Evolutionary conservation across 2,329 filamentous ascomycete species (phyloP), one percentile per base, ranked within the genome.

Genomic region (Onygena corvina): DNA sequence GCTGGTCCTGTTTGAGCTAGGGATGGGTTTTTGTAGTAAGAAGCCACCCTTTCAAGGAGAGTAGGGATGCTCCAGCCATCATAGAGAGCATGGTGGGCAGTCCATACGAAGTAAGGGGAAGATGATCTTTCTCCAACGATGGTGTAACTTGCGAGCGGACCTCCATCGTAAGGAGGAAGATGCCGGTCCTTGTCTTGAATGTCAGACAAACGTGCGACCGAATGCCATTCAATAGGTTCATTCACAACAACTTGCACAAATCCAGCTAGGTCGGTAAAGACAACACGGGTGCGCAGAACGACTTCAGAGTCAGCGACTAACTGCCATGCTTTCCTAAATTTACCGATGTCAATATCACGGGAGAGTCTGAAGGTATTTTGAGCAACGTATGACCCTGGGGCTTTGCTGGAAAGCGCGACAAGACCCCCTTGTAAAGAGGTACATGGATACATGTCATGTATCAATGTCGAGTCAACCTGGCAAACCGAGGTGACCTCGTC

Each of bases 401-500:
- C 57, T 49, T 64, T 64, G 29, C 58, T 61, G 0, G 66, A 66
- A 12, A 70, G 57, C 0, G 67, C 64, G 34, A 70, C 47, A 2
- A 71, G 58, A 1, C 66, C 68, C 56, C 69, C 66, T 54, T 71
- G 69, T 2, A 71, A 58, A 1, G 67, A 58, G n/a, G 64, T 71
- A 14, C 61, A 65, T 3, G 68, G 67, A 44, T 69, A 66, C 3
- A 62, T 59, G 52, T 71, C 67, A 46, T 68, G 62, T 3, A 70
- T 58, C 2, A 54, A 49, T 3, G 52, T 50, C 54, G n/a, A 14
- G 9, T 34, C 34, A 20, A 61, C 38, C 20, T 50, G 30, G 31
- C 60, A 61, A 11, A 55, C 48, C 2, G 3, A 5, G 18, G 57
- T 52, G 7, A 57, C 48, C 36, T 59, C 55, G 1, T 55, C 31